Conservation (phyloP, 345 rosid species). For the Draba incana region DNA sequence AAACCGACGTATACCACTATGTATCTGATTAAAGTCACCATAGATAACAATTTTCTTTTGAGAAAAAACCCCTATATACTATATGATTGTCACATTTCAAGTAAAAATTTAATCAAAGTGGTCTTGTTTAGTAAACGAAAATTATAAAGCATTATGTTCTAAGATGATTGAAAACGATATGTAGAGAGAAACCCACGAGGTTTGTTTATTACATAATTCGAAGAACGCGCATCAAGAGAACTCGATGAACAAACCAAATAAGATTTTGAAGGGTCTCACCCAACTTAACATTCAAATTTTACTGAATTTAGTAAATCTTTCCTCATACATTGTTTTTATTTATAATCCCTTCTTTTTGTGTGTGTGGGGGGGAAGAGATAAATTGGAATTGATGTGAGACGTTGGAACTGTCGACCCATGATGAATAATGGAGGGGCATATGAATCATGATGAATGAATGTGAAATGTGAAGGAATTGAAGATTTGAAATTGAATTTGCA, state of each 20-base stretch:
- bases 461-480: conserved; percentile 20
- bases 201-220: not conserved
- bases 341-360: not conserved
- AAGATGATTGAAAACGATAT: not conserved
- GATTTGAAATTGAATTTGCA: conserved; percentile 18
- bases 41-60: too few species aligned
- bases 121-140: too few species aligned
- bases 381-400: conserved; percentile 26
- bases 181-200: too few species aligned
- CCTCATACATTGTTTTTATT: not conserved
- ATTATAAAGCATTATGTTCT: too few species aligned
- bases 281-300: conserved; percentile 12
- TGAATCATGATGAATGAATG: conserved; percentile 22
- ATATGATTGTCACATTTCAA: too few species aligned
- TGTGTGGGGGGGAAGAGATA: conserved; percentile 3
- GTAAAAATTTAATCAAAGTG: too few species aligned
- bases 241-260: not conserved
- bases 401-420: conserved; percentile 32
- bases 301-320: not conserved
- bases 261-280: not conserved
- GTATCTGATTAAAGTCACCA: too few species aligned
- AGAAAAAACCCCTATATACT: too few species aligned
- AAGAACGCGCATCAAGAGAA: not conserved
- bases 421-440: conserved; percentile 27
- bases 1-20: too few species aligned